Evolutionary conservation across 192 early-diverging fungal species (phyloP), one percentile per base, ranked within the genome.

Genomic region (Gamsiella multidivaricata): DNA sequence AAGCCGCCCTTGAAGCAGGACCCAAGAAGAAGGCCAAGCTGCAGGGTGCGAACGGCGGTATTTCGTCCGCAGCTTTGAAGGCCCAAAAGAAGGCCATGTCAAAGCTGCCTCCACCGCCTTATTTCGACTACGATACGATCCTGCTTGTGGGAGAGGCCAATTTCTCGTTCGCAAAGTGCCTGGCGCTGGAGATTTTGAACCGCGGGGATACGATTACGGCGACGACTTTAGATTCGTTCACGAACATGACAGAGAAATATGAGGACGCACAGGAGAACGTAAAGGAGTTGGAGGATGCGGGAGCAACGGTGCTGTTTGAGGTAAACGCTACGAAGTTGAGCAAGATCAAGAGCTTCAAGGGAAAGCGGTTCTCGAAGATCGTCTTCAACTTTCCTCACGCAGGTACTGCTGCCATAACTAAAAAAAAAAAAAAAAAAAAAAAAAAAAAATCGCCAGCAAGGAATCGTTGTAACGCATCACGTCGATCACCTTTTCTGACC

Each of bases 371-470:
- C 68, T 83, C 88, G 42, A 92, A 91, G 63, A 94, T 98, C 36
- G 88, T 97, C 15, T 98, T 99, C 76, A 97, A 97, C 76, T 99
- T 99, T 78, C 97, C 97, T 34, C 97, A 99, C 70, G 90, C 90
- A 9, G 96, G 96, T 87, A 82, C 32, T 28, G 22, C 7, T 53
- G 12, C 29, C 6, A 5, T 5, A 53, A 4, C 11, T 15, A 53
- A 10, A 33, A 50, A 37, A 34, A 33, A 32, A 14, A 36, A 29
- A 36, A 12, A 20, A 20, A 52, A 28, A 23, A 32, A 20, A 39
- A 9, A 9, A 12, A 39, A 39, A 39, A 9, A 39, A 12, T 39
- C 37, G 9, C 45, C n/a, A 46, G n/a, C 45, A n/a, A n/a, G n/a
- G n/a, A n/a, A n/a, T n/a, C n/a, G n/a, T n/a, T n/a, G n/a, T n/a